These are phyloP conservation scores for Tolypocladium sp. DNA, from an alignment of 2,329 filamentous ascomycete species.

Conservation along the genomic window DNA sequence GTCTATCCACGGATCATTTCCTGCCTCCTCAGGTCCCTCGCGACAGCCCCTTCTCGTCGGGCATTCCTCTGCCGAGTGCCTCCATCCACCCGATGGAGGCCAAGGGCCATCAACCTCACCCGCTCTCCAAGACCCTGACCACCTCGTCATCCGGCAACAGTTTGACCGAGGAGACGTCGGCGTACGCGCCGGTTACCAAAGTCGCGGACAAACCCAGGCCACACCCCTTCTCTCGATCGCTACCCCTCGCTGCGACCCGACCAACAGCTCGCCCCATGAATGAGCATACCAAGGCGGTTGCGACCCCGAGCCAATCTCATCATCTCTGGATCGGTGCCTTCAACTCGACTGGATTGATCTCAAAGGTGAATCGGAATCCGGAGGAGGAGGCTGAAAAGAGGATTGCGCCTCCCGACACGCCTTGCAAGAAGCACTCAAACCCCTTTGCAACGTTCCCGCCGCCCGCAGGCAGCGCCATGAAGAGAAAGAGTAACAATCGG, in stretches of 20 bases:
- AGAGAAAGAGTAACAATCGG: slow-evolving; percentile 51
- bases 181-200: slow-evolving; percentile 18
- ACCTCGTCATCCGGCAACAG: slow-evolving; percentile 80
- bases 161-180: slow-evolving; percentile 56
- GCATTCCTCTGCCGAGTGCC: slow-evolving; percentile 41
- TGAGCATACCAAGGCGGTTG: slow-evolving; percentile 20
- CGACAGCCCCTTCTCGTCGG: slow-evolving; percentile 55
- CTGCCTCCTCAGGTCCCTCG: slow-evolving; percentile 51
- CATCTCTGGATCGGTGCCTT: slow-evolving; percentile 77
- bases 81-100: slow-evolving; percentile 40
- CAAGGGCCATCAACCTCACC: slow-evolving; percentile 56
- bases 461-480: slow-evolving; percentile 49
- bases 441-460: slow-evolving; percentile 59
- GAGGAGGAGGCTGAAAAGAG: slow-evolving; percentile 57
- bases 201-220: slow-evolving; percentile 15
- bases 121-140: slow-evolving; percentile 76
- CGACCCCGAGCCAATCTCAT: slow-evolving; percentile 35
- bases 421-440: slow-evolving; percentile 78
- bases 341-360: slow-evolving; percentile 88
- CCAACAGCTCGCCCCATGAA: slow-evolving; percentile 18
- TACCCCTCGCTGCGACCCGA: slow-evolving; percentile 28
- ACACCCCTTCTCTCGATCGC: slow-evolving; percentile 27
- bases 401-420: slow-evolving; percentile 80
- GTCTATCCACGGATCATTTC: slow-evolving; percentile 73
- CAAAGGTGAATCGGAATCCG: slow-evolving; percentile 81